These are phyloP conservation scores for Lagerstroemia speciosa DNA, from an alignment of 345 rosid species.

Conservation along the genomic window DNA sequence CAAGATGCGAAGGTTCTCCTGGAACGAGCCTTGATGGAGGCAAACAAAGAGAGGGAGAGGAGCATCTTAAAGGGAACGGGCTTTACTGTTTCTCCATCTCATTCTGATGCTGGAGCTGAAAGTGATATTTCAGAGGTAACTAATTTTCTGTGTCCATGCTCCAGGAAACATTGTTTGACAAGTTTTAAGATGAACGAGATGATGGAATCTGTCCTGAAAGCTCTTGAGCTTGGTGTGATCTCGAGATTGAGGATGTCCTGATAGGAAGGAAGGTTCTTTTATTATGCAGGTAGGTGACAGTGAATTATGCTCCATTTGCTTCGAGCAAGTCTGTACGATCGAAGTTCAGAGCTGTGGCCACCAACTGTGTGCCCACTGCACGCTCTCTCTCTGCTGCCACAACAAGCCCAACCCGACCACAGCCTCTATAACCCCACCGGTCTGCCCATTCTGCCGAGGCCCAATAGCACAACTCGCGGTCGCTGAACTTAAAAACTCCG, in stretches of 20 bases:
- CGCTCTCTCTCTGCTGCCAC: slow-evolving; percentile 91
- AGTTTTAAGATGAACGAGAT: neutral
- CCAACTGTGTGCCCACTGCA: slow-evolving; percentile 98
- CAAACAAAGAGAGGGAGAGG: slow-evolving; percentile 80
- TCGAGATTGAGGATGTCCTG: neutral
- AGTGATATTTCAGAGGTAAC: slow-evolving; percentile 83
- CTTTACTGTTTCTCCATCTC: slow-evolving; percentile 51
- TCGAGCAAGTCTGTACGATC: slow-evolving; percentile 88
- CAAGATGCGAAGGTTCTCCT: slow-evolving; percentile 72
- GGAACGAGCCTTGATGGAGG: slow-evolving; percentile 82
- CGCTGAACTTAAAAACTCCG: slow-evolving; percentile 39
- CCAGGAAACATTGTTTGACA: neutral
- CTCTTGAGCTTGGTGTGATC: neutral
- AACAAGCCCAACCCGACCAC: slow-evolving; percentile 96
- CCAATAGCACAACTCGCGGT: slow-evolving; percentile 55
- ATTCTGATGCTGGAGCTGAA: slow-evolving; percentile 52
- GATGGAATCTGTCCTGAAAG: neutral
- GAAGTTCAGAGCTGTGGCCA: slow-evolving; percentile 91
- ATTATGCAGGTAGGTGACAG: slow-evolving; percentile 59
- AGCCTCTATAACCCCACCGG: slow-evolving; percentile 57
- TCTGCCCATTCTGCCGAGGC: slow-evolving; percentile 96
- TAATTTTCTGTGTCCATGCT: neutral
- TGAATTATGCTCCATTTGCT: slow-evolving; percentile 91
- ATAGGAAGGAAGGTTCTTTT: neutral
- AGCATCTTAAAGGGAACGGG: slow-evolving; percentile 61